These are phyloP conservation scores for Saitozyma sp. DNA, from an alignment of 768 basidiomycete genomes.

Conservation along the genomic window DNA sequence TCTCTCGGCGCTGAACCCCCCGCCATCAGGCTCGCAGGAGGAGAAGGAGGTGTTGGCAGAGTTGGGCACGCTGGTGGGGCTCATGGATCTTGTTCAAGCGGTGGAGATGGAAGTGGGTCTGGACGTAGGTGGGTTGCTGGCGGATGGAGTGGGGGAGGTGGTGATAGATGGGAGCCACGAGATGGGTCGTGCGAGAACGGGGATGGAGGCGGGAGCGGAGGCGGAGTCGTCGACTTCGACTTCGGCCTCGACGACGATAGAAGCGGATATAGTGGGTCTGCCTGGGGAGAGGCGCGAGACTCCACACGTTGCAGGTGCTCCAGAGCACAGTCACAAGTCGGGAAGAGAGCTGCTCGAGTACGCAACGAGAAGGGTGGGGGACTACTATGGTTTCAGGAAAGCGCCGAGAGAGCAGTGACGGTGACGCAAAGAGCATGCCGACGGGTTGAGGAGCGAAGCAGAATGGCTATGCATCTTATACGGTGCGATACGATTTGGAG, in stretches of 20 bases:
- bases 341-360: slow-evolving; percentile 30
- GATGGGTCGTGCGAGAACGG: neutral
- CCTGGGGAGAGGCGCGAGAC: neutral
- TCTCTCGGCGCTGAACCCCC: slow-evolving; percentile 39
- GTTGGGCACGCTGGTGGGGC: slow-evolving; percentile 23
- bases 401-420: no score
- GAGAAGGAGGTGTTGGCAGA: slow-evolving; percentile 26
- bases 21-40: slow-evolving; percentile 21
- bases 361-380: slow-evolving; percentile 36
- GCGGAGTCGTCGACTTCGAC: neutral
- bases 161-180: slow-evolving; percentile 14
- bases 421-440: no score
- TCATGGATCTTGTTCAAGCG: slow-evolving; percentile 40
- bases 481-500: no score
- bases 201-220: neutral
- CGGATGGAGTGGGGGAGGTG: slow-evolving; percentile 28
- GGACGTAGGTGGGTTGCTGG: slow-evolving; percentile 19
- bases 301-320: neutral
- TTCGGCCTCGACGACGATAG: neutral
- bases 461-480: no score
- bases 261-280: neutral
- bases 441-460: no score
- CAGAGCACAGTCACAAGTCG: slow-evolving; percentile 3
- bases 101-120: slow-evolving; percentile 22
- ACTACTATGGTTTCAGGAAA: slow-evolving; percentile 31